Evolutionary conservation across 2,329 filamentous ascomycete species (phyloP), one percentile per base, ranked within the genome.

Genomic region (Juglanconis juglandina): DNA sequence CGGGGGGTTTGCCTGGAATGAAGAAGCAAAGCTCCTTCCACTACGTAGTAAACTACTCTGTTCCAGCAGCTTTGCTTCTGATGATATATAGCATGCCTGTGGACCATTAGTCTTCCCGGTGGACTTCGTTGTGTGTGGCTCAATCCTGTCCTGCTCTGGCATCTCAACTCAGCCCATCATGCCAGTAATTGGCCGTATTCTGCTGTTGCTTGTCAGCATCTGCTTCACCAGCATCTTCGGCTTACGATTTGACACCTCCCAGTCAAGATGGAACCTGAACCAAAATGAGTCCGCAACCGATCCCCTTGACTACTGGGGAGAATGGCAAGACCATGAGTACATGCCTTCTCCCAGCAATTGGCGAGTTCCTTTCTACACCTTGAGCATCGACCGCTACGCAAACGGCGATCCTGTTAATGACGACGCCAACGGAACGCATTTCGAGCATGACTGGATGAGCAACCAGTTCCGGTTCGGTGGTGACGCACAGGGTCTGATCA

Each of bases 361-460:
- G 61, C 54, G 61, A 14, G 54, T 61, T 54, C 61, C 61, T 30
- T 61, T 55, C 24, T 88, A 87, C 68, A 85, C 82, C 11, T 74
- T 87, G 50, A 85, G 86, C 66, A 71, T 86, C 11, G 85, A 87
- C 68, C 75, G 83, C 59, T 87, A 83, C 66, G 82, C 84, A 33
- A 86, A 87, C 65, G 84, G 84, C 11, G 81, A 87, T 64, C 84
- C 85, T 6, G 77, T 77, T 11, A 87, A 87, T 66, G 84, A 87
- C 67, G 80, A 87, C 62, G 79, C 81, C 24, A 87, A 87, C 66
- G 81, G 79, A 11, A 86, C 83, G 0, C 64, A 75, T 2, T 87
- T 81, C 69, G 84, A 87, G 64, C 82, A 85, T 69, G 83, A 87
- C 67, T 68, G 78, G 56, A 77, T 76, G 63, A 82, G 79, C 47